A percentile compares a stretch with the other conserved stretches of the same genome.
phyloP scores from a whole-genome alignment of 371 early-diverging fungal species.

The Circinella umbellata region DNA sequence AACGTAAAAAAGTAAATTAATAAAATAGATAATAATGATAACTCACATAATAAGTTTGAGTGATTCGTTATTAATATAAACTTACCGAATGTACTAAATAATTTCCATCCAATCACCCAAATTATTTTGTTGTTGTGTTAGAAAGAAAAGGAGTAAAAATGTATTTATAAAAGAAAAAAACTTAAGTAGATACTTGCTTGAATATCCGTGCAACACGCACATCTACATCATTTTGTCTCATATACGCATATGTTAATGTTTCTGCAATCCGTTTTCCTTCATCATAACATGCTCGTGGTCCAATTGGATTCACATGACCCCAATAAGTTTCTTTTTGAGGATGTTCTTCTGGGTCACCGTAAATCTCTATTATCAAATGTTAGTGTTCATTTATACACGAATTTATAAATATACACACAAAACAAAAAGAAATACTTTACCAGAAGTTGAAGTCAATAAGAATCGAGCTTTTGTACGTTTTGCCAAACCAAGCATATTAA shows the following conservation, averaged over 20 bases:
- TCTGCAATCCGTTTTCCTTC: slow-evolving; percentile 92
- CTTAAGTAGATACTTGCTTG: slow-evolving; percentile 52
- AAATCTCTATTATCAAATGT: slow-evolving; percentile 66
- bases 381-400: neutral
- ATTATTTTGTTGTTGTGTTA: neutral
- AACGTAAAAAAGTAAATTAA: neutral
- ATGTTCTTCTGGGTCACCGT: slow-evolving; percentile 90
- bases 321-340: slow-evolving; percentile 89
- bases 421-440: slow-evolving; percentile 35
- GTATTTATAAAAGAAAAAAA: neutral
- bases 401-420: neutral
- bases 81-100: slow-evolving; percentile 30
- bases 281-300: slow-evolving; percentile 90
- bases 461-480: slow-evolving; percentile 84
- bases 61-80: neutral
- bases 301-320: slow-evolving; percentile 88
- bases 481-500: slow-evolving; percentile 91
- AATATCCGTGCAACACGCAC: slow-evolving; percentile 88
- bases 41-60: too few species aligned
- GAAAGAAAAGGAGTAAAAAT: slow-evolving; percentile 9
- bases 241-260: slow-evolving; percentile 84
- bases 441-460: slow-evolving; percentile 84
- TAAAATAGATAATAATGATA: too few species aligned
- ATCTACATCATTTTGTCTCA: slow-evolving; percentile 79
- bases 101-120: neutral